Evolutionary conservation across 2,329 filamentous ascomycete species (phyloP).

Genomic region (Teratosphaeria destructans): DNA sequence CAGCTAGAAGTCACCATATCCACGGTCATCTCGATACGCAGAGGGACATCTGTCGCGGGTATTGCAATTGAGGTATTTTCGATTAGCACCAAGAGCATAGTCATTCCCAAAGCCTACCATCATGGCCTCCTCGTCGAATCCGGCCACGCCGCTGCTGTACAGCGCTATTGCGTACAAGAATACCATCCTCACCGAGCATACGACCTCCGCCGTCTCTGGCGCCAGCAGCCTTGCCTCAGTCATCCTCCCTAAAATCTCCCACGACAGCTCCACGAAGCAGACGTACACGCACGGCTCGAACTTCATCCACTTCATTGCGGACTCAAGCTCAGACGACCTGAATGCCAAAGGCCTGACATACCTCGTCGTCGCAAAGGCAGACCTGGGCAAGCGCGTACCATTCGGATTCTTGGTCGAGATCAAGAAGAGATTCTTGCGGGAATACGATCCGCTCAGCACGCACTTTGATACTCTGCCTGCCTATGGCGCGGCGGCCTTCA

Average conservation of each 20-base stretch:
- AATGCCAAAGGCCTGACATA: constrained; percentile 71
- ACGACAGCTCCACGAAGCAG: constrained; percentile 70
- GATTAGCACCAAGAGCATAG: neutral
- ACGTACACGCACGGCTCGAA: constrained; percentile 78
- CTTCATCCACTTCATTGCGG: constrained; percentile 92
- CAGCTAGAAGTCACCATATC: too few species aligned
- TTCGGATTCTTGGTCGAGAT: constrained; percentile 89
- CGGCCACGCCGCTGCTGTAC: constrained; percentile 29
- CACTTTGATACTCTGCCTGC: constrained; percentile 71
- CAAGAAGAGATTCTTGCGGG: constrained; percentile 71
- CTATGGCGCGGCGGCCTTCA: constrained; percentile 86
- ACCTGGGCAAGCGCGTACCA: constrained; percentile 75
- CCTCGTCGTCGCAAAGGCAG: constrained; percentile 73
- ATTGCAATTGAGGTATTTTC: neutral
- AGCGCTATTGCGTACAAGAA: constrained; percentile 89
- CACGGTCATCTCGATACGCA: too few species aligned
- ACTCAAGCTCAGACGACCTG: constrained; percentile 41
- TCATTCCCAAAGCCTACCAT: constrained; percentile 1
- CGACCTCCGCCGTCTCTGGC: constrained; percentile 69
- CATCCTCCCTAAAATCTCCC: constrained; percentile 89
- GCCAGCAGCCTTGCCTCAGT: constrained; percentile 81
- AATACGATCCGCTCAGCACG: constrained; percentile 55
- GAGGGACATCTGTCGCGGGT: too few species aligned
- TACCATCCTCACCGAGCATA: constrained; percentile 90
- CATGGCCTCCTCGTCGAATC: constrained; percentile 27